These are phyloP conservation scores for Phytophthora melonis DNA, from an alignment of 352 stramenopile genomes.

Conservation along the genomic window DNA sequence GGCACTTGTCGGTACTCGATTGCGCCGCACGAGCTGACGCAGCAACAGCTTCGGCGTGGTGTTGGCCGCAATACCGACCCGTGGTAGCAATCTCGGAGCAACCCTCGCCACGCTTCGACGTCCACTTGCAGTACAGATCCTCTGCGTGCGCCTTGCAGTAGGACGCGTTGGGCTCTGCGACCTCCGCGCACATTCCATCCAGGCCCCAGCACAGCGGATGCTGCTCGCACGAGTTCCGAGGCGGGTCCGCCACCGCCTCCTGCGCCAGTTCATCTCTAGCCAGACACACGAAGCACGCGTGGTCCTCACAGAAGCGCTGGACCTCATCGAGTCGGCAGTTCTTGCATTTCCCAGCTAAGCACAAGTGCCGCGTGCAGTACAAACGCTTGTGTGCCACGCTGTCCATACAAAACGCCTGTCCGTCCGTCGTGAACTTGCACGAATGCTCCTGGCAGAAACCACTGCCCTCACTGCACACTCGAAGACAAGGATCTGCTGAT, in stretches of 20 bases:
- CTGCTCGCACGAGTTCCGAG: slow-evolving; percentile 60
- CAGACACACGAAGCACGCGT: slow-evolving; percentile 74
- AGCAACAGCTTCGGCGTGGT: slow-evolving; percentile 18
- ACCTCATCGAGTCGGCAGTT: slow-evolving; percentile 33
- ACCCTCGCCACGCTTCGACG: slow-evolving; percentile 20
- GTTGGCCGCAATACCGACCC: slow-evolving; percentile 45
- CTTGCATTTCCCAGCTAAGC: slow-evolving; percentile 48
- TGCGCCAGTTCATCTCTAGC: slow-evolving; percentile 19
- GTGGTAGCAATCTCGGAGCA: slow-evolving; percentile 47
- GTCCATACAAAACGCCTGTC: slow-evolving; percentile 35
- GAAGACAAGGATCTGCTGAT: slow-evolving; percentile 27
- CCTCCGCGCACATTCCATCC: slow-evolving; percentile 48
- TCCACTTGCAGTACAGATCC: slow-evolving; percentile 47
- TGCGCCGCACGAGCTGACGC: neutral
- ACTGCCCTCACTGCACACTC: slow-evolving; percentile 39
- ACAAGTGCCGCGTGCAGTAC: slow-evolving; percentile 63
- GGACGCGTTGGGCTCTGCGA: slow-evolving; percentile 39
- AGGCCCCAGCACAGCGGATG: slow-evolving; percentile 65
- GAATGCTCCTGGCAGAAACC: slow-evolving; percentile 47
- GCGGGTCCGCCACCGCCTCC: slow-evolving; percentile 48
- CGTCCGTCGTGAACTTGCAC: slow-evolving; percentile 40
- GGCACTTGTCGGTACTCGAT: slow-evolving; percentile 30
- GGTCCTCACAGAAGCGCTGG: slow-evolving; percentile 56
- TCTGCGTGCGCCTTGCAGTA: slow-evolving; percentile 57
- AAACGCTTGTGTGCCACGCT: slow-evolving; percentile 36